Conservation (phyloP, 2,329 filamentous ascomycete genomes). For the Fusarium coicis region DNA sequence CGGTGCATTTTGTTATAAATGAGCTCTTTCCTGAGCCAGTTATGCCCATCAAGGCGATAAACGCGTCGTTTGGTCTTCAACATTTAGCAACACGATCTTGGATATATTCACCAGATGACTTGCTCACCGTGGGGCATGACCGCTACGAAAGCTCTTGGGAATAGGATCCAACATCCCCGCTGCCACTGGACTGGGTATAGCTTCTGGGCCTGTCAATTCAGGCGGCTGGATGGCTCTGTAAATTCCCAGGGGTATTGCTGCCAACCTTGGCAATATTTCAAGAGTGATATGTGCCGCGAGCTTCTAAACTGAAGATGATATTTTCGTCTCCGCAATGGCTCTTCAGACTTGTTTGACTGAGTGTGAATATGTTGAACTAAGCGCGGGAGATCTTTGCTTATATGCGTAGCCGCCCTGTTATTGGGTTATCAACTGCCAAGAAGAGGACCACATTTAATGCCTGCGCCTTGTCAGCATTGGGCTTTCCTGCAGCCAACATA, state of each 20-base stretch:
- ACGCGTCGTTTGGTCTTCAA: not conserved
- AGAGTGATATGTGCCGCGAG: fast-evolving
- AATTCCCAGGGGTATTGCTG: not conserved
- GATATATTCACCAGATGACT: not conserved
- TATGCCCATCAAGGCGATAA: not conserved
- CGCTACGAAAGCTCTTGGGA: not conserved
- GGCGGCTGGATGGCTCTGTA: no score
- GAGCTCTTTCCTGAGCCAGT: not conserved
- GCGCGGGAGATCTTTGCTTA: not conserved
- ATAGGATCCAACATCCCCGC: not conserved
- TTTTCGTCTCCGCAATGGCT: not conserved
- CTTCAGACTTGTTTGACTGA: not conserved
- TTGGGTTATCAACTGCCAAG: not conserved
- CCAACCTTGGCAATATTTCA: fast-evolving
- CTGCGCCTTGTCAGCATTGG: not conserved
- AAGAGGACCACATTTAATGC: not conserved
- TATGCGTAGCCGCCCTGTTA: not conserved
- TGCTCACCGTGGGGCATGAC: not conserved
- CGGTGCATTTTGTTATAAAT: not conserved
- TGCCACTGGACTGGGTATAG: not conserved
- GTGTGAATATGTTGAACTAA: not conserved
- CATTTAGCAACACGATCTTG: not conserved
- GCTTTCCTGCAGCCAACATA: not conserved
- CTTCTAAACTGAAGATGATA: not conserved
- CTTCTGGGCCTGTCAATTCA: not conserved